Evolutionary conservation across 768 basidiomycete species (phyloP), one percentile per base, ranked within the genome.

Genomic region (Macrolepiota albuminosa): DNA sequence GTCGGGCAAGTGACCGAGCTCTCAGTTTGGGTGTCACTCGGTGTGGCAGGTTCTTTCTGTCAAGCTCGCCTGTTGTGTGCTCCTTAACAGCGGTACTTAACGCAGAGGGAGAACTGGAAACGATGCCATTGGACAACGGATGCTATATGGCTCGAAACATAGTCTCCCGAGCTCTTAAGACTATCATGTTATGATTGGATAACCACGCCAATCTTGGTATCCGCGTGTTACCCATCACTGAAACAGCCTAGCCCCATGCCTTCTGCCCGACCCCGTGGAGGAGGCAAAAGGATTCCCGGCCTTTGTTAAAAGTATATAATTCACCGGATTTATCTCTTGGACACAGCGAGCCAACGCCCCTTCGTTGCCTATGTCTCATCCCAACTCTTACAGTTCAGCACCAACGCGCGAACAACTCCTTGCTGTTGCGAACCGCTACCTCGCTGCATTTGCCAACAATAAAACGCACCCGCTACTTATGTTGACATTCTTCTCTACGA

Each of bases 401-500:
- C 61, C 63, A 33, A 55, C 68, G n/a, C 65, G 66, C 43, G 67
- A 70, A 52, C 69, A 76, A 54, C 68, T 78, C 18, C 67, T 72
- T 46, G 66, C 69, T 4, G 67, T 73, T 2, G 72, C 74, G 16
- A 67, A 73, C 47, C 61, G 69, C 6, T 77, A 78, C 57, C 74
- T 80, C 64, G 65, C 67, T 24, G 78, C 76, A 2, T 69, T 79
- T 51, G 66, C 73, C 18, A 64, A 67, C 36, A 72, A 76, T 56
- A 57, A 61, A 54, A 69, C 69, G 6, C 57, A 74, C 2, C 70
- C 77, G 4, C 57, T 70, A 0, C 64, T 69, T 13, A 70, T 80
- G 54, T 70, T 79, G 18, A 42, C 68, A 1, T 73, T 73, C 61
- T 81, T 81, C 60, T 79, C 78, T 3, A 72, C 74, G 0, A 69